These are phyloP conservation scores for Arbutus unedo DNA, from an alignment of 148 eudicot genomes.

Conservation along the genomic window DNA sequence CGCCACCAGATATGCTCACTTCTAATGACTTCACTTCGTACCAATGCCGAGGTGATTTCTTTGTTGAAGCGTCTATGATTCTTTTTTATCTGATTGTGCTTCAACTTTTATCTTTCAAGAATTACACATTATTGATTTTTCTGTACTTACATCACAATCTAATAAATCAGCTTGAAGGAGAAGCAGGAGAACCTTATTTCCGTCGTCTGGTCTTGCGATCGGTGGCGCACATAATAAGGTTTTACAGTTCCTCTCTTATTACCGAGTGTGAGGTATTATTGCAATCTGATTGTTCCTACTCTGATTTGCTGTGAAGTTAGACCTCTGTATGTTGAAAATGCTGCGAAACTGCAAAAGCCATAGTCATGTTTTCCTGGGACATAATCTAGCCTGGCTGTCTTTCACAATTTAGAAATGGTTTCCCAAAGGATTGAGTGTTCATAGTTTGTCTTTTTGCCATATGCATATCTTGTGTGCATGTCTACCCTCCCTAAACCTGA, in stretches of 20 bases:
- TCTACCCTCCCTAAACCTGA: too few relatives aligned
- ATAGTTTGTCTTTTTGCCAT: not conserved
- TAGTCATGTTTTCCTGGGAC: not conserved
- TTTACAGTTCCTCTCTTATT: conserved; percentile 80
- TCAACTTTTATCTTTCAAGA: not conserved
- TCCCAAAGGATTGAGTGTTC: not conserved
- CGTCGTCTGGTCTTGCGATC: conserved; percentile 97
- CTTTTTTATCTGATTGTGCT: not conserved
- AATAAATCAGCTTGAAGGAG: conserved; percentile 78
- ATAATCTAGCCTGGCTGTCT: not conserved
- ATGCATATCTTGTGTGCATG: not conserved
- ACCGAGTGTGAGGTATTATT: conserved; percentile 87
- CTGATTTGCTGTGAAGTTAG: not conserved
- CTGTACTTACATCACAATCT: conserved; percentile 15
- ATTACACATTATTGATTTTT: not conserved
- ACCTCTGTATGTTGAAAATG: not conserved
- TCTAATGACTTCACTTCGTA: conserved; percentile 96
- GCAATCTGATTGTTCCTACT: not conserved
- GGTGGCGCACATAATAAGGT: conserved; percentile 89
- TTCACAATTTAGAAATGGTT: not conserved
- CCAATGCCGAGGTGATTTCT: conserved; percentile 81
- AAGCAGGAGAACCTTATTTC: conserved; percentile 92
- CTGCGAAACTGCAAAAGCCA: not conserved
- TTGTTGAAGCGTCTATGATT: not conserved
- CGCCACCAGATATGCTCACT: conserved; percentile 97